Conservation (phyloP, 805 yeast genomes). For the Metschnikowia arizonensis region DNA sequence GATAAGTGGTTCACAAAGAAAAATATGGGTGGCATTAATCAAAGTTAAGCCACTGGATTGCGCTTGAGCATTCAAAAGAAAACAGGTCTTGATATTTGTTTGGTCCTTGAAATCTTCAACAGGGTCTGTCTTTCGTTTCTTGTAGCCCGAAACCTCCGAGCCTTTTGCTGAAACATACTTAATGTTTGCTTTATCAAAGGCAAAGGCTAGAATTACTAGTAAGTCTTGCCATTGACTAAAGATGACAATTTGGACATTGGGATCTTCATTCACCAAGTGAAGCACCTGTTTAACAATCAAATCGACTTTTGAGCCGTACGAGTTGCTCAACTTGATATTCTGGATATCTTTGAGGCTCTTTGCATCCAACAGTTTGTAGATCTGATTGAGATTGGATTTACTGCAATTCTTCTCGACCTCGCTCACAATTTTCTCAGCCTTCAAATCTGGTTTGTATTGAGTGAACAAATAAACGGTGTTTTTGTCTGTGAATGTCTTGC, state of each 20-base stretch:
- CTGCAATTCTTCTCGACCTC: background rate
- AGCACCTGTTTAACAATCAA: slow-evolving; percentile 69
- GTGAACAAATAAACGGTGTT: slow-evolving; percentile 68
- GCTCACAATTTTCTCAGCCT: slow-evolving; percentile 36
- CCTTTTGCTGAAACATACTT: slow-evolving; percentile 53
- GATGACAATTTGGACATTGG: slow-evolving; percentile 71
- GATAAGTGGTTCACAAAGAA: slow-evolving; percentile 87
- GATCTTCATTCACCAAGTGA: slow-evolving; percentile 55
- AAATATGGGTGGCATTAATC: slow-evolving; percentile 88
- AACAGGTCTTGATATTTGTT: slow-evolving; percentile 67
- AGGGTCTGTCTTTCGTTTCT: slow-evolving; percentile 9
- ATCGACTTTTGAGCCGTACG: slow-evolving; percentile 85
- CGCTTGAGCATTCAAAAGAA: slow-evolving; percentile 76
- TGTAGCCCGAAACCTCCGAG: slow-evolving; percentile 15
- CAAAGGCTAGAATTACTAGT: slow-evolving; percentile 59
- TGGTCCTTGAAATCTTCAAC: slow-evolving; percentile 58
- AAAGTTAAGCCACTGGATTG: slow-evolving; percentile 90
- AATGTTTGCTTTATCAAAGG: slow-evolving; percentile 58
- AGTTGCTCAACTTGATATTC: slow-evolving; percentile 26
- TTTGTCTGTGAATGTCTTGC: slow-evolving; percentile 51
- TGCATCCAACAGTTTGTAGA: slow-evolving; percentile 45
- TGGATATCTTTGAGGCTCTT: slow-evolving; percentile 43
- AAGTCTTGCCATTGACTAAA: slow-evolving; percentile 89
- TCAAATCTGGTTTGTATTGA: slow-evolving; percentile 48
- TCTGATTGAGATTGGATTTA: slow-evolving; percentile 12